These are phyloP conservation scores for Plenodomus lindquistii DNA, from an alignment of 2,329 filamentous ascomycete genomes.

Conservation along the genomic window DNA sequence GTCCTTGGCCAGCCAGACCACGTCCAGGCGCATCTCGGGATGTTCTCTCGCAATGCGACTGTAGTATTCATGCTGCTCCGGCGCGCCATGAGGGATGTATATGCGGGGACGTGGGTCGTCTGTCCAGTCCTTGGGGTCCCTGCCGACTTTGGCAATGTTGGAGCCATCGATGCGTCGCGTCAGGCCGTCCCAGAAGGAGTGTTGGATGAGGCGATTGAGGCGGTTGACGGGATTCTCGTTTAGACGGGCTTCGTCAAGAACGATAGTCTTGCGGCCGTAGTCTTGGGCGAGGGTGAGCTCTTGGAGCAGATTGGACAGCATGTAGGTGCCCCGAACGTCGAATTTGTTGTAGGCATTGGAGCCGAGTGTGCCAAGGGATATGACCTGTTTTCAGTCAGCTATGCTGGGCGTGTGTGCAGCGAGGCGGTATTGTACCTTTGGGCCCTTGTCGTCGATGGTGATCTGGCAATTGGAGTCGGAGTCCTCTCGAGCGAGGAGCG, in stretches of 20 bases:
- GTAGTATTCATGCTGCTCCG: conserved; percentile 91
- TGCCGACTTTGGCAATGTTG: conserved; percentile 82
- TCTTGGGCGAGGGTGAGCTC: conserved; percentile 92
- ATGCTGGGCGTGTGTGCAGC: neutral
- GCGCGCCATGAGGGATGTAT: conserved; percentile 82
- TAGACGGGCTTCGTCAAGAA: conserved; percentile 86
- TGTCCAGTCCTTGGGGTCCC: conserved; percentile 95
- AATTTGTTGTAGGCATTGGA: conserved; percentile 86
- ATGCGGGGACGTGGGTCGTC: conserved; percentile 85
- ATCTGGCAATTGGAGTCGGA: conserved; percentile 96
- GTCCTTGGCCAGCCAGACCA: conserved; percentile 71
- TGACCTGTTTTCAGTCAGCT: conserved; percentile 58
- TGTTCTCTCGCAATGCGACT: conserved; percentile 73
- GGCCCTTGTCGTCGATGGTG: conserved; percentile 92
- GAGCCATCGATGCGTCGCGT: conserved; percentile 89
- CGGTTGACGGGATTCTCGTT: conserved; percentile 95
- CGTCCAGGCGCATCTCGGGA: conserved; percentile 85
- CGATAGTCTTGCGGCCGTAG: conserved; percentile 84
- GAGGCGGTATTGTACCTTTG: conserved; percentile 66
- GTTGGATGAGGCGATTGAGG: conserved; percentile 80
- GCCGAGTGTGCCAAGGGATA: conserved; percentile 80
- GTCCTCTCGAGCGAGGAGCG: conserved; percentile 82
- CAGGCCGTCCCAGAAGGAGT: conserved; percentile 90
- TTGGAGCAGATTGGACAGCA: conserved; percentile 94
- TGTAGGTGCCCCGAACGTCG: conserved; percentile 93